These are phyloP conservation scores for Plicaturopsis crispa DNA, from an alignment of 768 basidiomycete species.

Conservation along the genomic window DNA sequence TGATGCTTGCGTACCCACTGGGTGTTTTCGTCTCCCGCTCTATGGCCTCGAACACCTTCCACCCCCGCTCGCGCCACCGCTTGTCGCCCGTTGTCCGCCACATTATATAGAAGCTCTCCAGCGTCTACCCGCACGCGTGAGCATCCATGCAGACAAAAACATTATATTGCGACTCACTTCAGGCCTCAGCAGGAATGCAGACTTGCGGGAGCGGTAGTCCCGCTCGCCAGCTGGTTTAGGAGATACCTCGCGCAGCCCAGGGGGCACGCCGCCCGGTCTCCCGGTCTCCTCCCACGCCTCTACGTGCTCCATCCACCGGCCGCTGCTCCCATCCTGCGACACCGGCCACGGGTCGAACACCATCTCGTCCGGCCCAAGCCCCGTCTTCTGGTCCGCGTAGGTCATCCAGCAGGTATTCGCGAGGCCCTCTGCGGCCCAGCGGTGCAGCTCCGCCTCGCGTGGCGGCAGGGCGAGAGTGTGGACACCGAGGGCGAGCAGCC, in stretches of 20 bases:
- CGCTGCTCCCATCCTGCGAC: conserved; percentile 9
- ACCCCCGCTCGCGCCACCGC: conserved; percentile 47
- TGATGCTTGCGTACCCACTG: conserved; percentile 39
- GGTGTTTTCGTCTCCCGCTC: conserved; percentile 36
- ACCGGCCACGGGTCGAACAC: conserved; percentile 10
- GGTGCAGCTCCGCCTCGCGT: conserved; percentile 32
- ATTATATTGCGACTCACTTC: conserved; percentile 29
- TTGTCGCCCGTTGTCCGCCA: conserved; percentile 44
- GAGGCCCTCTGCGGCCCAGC: conserved; percentile 56
- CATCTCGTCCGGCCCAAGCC: conserved; percentile 20
- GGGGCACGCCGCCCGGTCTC: conserved; percentile 22
- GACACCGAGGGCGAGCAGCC: conserved; percentile 57
- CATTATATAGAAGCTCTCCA: conserved; percentile 47
- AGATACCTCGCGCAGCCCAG: conserved; percentile 22
- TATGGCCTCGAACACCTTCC: conserved; percentile 39
- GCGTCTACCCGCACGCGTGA: conserved; percentile 23
- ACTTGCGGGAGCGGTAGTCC: conserved; percentile 31
- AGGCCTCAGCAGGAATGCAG: conserved; percentile 35
- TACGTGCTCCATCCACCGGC: conserved; percentile 32
- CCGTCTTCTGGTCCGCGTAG: conserved; percentile 30
- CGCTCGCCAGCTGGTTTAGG: conserved; percentile 12
- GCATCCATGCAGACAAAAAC: neutral
- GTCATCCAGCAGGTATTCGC: conserved; percentile 47
- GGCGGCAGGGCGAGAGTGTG: conserved; percentile 32
- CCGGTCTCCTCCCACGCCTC: conserved; percentile 35